Evolutionary conservation across 768 basidiomycete genomes (phyloP).

Genomic region (Psilocybe subaeruginosa): DNA sequence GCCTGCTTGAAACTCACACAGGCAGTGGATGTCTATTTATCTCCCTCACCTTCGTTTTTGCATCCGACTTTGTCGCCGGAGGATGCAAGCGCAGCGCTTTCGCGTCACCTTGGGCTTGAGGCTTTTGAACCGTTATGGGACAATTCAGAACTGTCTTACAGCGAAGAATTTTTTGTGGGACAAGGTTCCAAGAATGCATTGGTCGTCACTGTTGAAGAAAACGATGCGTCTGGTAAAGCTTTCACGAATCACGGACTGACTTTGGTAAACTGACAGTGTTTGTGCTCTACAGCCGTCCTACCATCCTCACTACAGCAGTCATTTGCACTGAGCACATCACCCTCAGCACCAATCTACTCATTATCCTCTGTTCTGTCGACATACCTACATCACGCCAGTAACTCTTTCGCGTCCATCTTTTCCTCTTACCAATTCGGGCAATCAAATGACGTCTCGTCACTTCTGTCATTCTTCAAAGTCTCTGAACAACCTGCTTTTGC

Average conservation of each 20-base stretch:
- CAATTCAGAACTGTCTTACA: constrained; percentile 28
- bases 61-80: constrained; percentile 47
- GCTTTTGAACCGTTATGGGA: constrained; percentile 54
- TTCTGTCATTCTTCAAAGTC: constrained; percentile 57
- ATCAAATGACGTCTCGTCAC: constrained; percentile 34
- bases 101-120: constrained; percentile 76
- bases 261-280: constrained; percentile 1
- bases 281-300: constrained; percentile 49
- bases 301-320: constrained; percentile 53
- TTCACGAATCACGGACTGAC: background rate
- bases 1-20: constrained; percentile 39
- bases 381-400: constrained; percentile 59
- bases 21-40: constrained; percentile 65
- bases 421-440: constrained; percentile 33
- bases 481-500: constrained; percentile 58
- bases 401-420: constrained; percentile 59
- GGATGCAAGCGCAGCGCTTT: constrained; percentile 61
- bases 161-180: constrained; percentile 58
- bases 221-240: constrained; percentile 54
- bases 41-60: constrained; percentile 41
- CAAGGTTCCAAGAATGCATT: constrained; percentile 52
- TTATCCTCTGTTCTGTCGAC: constrained; percentile 58
- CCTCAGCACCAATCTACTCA: constrained; percentile 36
- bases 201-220: constrained; percentile 58
- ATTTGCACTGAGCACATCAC: constrained; percentile 42